Base-by-base conservation (phyloP, 2,329 filamentous ascomycete genomes). In the Thelonectria blattea region DNA sequence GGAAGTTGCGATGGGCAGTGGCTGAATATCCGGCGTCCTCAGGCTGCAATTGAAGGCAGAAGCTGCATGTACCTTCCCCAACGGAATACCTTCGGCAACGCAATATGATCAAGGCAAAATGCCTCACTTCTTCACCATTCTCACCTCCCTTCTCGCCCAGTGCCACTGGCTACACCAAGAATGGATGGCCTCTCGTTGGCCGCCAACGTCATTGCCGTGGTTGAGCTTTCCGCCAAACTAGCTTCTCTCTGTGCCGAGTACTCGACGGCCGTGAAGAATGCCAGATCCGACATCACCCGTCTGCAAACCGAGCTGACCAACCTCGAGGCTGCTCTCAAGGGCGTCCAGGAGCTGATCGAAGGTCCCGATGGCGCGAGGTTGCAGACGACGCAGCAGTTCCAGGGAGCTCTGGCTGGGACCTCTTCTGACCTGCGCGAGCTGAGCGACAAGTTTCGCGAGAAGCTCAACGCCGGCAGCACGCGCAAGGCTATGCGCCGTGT, bases 261-360 rank as follows among this genome's bases (percentile, higher is more conserved):
- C 37, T 58, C 37, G 7, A 58, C 18, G 14, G 61, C 52, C 2
- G 58, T 59, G 22, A 49, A 48, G 0, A 42, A 34, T 17, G 60
- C 62, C 5, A 30, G n/a, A 8, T 10, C 45, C 4, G 62, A 64
- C 20, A 63, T 64, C 3, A n/a, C 37, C 11, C 41, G 60, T 12
- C 34, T 64, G 0, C 56, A 42, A 4, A 8, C 12, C 2, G 47
- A 51, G 5, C 39, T 57, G 3, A 20, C 3, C 5, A 56, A 18
- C 3, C 42, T 64, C 5, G 42, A 14, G 0, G 14, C 12, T 3
- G 20, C 46, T 11, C 39, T 64, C 1, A 18, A 3, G 0, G 52
- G 30, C 5, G 39, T 49, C 5, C 49, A 43, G 39, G 18, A 11
- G 1, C 56, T 64, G 0, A 20, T 60, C 4, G 52, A 57, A 27